These are phyloP conservation scores for Hymenoscyphus scutula DNA, from an alignment of 2,329 filamentous ascomycete genomes.

Conservation along the genomic window DNA sequence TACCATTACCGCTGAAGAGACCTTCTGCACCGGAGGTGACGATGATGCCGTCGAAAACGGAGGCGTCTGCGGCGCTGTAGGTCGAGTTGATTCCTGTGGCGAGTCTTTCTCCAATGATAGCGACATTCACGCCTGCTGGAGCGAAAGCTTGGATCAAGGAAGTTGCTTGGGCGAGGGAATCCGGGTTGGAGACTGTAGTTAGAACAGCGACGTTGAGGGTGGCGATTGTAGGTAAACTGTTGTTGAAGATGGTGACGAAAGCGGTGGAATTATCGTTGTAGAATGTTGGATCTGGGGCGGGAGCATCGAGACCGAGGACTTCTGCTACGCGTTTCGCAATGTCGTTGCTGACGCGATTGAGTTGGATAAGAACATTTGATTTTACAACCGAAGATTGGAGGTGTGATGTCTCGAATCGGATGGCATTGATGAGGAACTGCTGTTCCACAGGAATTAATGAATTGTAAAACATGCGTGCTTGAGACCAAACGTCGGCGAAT, in stretches of 20 bases:
- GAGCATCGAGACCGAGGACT: conserved; percentile 58
- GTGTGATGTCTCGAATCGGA: conserved; percentile 67
- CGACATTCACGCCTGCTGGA: conserved; percentile 52
- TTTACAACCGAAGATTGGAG: conserved; percentile 57
- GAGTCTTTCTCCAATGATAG: conserved; percentile 60
- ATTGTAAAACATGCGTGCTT: conserved; percentile 73
- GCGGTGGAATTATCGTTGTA: conserved; percentile 68
- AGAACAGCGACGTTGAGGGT: conserved; percentile 64
- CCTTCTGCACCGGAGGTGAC: conserved; percentile 52
- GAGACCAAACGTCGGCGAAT: conserved; percentile 69
- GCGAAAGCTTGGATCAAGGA: conserved; percentile 50
- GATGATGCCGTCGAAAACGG: conserved; percentile 61
- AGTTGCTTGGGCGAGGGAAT: conserved; percentile 47
- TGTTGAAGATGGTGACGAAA: conserved; percentile 58
- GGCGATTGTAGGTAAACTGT: conserved; percentile 57
- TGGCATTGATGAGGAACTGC: conserved; percentile 70
- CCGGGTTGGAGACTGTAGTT: conserved; percentile 44
- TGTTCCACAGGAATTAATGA: conserved; percentile 63
- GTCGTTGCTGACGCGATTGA: conserved; percentile 68
- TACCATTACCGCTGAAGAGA: conserved; percentile 47
- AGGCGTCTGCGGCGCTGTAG: conserved; percentile 63
- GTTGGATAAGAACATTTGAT: conserved; percentile 63
- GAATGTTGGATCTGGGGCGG: conserved; percentile 58
- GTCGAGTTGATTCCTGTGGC: conserved; percentile 56
- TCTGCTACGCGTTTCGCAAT: conserved; percentile 62